Evolutionary conservation across 345 rosid genomes (phyloP).

Genomic region (Salix exigua): DNA sequence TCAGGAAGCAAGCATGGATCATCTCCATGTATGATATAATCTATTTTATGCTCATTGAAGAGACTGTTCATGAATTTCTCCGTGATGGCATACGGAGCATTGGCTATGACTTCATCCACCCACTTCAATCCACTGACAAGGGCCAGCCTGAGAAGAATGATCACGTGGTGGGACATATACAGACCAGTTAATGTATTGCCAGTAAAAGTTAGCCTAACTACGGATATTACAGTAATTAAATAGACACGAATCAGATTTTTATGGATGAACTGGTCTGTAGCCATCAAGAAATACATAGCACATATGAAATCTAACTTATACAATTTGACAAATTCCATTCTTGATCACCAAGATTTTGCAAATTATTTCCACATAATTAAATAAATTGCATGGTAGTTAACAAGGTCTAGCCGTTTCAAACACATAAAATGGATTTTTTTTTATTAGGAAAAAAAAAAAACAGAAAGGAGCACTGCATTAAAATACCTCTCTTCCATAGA

Average conservation of each 20-base stretch:
- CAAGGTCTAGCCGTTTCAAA: background rate
- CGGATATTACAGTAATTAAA: background rate
- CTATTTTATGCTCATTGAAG: constrained; percentile 79
- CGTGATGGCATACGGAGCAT: constrained; percentile 87
- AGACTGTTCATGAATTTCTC: constrained; percentile 80
- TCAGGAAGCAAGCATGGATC: constrained; percentile 96
- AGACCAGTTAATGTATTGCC: background rate
- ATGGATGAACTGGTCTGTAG: background rate
- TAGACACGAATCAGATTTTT: background rate
- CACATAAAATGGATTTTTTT: background rate
- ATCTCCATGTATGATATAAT: constrained; percentile 89
- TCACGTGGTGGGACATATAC: background rate
- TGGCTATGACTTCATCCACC: constrained; percentile 90
- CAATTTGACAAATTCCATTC: background rate
- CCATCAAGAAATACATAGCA: background rate
- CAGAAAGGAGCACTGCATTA: background rate
- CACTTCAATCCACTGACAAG: constrained; percentile 91
- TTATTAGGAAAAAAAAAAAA: background rate
- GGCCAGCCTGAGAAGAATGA: constrained; percentile 45
- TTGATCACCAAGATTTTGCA: background rate
- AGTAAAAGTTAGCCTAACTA: background rate
- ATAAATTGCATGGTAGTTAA: background rate
- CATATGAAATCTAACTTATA: background rate
- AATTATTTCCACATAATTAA: background rate
- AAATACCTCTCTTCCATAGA: constrained; percentile 85